These are phyloP conservation scores for Ensete glaucum DNA, from an alignment of 176 grass and related monocot genomes.

Conservation along the genomic window DNA sequence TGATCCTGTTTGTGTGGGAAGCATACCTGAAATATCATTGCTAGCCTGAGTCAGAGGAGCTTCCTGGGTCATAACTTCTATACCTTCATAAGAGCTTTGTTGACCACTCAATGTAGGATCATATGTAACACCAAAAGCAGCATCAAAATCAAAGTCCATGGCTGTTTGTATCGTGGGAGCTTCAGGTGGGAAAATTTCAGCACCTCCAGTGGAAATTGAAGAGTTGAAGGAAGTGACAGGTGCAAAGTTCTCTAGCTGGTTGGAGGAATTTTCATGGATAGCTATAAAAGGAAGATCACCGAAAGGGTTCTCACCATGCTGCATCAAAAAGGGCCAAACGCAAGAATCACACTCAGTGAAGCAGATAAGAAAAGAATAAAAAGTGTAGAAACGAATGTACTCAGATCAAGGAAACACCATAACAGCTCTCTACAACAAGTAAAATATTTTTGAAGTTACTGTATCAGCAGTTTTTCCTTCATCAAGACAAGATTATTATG, in stretches of 20 bases:
- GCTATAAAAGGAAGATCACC: slow-evolving; percentile 80
- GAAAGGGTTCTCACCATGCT: slow-evolving; percentile 62
- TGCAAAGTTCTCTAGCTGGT: slow-evolving; percentile 39
- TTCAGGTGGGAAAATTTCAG: slow-evolving; percentile 5
- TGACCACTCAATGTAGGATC: slow-evolving; percentile 22
- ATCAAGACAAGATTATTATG: too few species aligned
- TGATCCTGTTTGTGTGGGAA: slow-evolving; percentile 26
- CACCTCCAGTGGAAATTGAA: slow-evolving; percentile 9
- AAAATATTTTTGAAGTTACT: background rate
- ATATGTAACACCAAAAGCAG: slow-evolving; percentile 54
- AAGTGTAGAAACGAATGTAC: background rate
- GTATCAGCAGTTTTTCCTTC: background rate
- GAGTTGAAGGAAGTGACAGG: slow-evolving; percentile 41
- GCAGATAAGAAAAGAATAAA: too few species aligned
- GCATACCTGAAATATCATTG: background rate
- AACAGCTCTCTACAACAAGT: background rate
- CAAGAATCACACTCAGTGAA: background rate
- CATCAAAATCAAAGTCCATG: slow-evolving; percentile 64
- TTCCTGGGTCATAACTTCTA: slow-evolving; percentile 20
- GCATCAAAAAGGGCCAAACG: slow-evolving; percentile 10
- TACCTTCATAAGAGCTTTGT: slow-evolving; percentile 38
- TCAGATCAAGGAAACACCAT: background rate
- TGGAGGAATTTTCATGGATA: slow-evolving; percentile 35
- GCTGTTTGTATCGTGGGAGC: slow-evolving; percentile 23
- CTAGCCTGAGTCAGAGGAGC: background rate